Conservation (phyloP, 139 green algal species). For the Ostreobium quekettii region DNA sequence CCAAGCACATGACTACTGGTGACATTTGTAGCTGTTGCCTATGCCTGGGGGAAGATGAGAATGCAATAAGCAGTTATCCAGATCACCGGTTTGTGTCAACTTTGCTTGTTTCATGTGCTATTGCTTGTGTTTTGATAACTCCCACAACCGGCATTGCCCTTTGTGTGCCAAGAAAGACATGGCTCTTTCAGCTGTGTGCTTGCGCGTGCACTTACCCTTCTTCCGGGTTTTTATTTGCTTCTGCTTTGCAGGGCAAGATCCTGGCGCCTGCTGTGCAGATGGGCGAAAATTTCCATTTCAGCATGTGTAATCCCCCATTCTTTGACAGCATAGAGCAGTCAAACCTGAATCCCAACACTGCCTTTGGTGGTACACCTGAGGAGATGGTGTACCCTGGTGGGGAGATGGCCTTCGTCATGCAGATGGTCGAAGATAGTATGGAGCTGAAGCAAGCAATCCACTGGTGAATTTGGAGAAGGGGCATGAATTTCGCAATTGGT, state of each 20-base stretch:
- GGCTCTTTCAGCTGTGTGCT: not conserved
- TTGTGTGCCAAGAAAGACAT: no score
- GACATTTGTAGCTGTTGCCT: no score
- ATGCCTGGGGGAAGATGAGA: no score
- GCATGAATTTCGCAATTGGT: no score
- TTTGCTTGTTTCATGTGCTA: no score
- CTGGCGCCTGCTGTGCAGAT: constrained; percentile 15
- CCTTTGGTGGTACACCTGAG: constrained; percentile 48
- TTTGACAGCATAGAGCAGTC: constrained; percentile 75
- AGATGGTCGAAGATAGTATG: constrained; percentile 78
- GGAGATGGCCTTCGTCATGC: constrained; percentile 75
- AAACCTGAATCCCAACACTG: constrained; percentile 69
- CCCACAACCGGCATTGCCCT: no score
- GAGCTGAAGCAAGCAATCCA: constrained; percentile 37
- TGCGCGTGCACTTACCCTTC: no score
- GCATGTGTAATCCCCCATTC: constrained; percentile 97
- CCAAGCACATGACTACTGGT: no score
- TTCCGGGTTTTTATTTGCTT: not conserved
- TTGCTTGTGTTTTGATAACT: no score
- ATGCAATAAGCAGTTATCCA: no score
- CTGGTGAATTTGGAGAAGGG: constrained; percentile 47
- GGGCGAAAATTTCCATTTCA: constrained; percentile 55
- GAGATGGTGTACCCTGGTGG: constrained; percentile 89
- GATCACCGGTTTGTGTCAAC: no score
- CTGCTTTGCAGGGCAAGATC: constrained; percentile 11